These are phyloP conservation scores for Backusella westeae DNA, from an alignment of 192 early-diverging fungal species.

Conservation along the genomic window DNA sequence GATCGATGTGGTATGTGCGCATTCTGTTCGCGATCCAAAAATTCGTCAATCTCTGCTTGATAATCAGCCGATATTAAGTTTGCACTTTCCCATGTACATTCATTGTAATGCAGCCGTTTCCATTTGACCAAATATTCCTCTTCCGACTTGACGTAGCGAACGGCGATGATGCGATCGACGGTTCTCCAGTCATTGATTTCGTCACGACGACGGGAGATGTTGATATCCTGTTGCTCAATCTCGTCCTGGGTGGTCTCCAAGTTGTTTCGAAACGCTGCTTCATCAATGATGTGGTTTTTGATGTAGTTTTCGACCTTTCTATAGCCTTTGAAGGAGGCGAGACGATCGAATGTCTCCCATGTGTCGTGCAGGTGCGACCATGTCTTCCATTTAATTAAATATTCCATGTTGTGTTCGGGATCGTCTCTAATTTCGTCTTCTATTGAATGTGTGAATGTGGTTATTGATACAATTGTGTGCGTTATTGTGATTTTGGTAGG, in stretches of 20 bases:
- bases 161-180: constrained; percentile 88
- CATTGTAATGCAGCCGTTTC: constrained; percentile 82
- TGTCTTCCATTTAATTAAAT: constrained; percentile 93
- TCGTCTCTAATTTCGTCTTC: constrained; percentile 40
- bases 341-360: constrained; percentile 74
- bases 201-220: constrained; percentile 76
- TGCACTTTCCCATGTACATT: constrained; percentile 88
- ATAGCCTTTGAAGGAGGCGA: constrained; percentile 78
- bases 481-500: neutral
- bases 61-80: constrained; percentile 65
- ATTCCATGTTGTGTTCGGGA: constrained; percentile 66
- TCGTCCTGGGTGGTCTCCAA: constrained; percentile 80
- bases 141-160: constrained; percentile 46
- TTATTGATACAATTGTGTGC: neutral
- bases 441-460: neutral
- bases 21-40: constrained; percentile 75
- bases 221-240: constrained; percentile 84
- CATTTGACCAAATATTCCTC: constrained; percentile 95
- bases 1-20: constrained; percentile 71
- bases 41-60: constrained; percentile 86
- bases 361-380: constrained; percentile 89
- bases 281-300: constrained; percentile 60
- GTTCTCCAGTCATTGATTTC: constrained; percentile 80
- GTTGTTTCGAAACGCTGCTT: constrained; percentile 54
- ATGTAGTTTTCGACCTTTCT: constrained; percentile 89